phyloP scores from a whole-genome alignment of 768 basidiomycete species.

The Lactarius pseudohatsudake region DNA sequence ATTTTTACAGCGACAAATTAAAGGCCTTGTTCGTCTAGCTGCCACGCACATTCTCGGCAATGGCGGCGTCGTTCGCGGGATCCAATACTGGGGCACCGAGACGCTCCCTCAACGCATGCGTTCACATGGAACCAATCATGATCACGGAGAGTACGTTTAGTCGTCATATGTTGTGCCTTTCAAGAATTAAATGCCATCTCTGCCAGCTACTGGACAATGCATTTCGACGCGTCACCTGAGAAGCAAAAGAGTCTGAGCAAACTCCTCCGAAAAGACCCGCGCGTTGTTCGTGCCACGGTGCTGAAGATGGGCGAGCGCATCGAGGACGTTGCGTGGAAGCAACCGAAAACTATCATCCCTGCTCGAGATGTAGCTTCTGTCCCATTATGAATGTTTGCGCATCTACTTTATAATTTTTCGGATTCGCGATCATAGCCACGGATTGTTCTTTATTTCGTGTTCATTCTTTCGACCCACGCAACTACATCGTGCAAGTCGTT shows the following conservation, averaged over 20 bases:
- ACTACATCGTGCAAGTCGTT: constrained; percentile 39
- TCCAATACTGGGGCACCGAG: constrained; percentile 73
- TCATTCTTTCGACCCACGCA: constrained; percentile 37
- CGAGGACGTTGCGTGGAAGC: constrained; percentile 61
- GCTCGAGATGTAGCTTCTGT: constrained; percentile 20
- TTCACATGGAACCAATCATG: constrained; percentile 54
- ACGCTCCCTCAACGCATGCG: constrained; percentile 75
- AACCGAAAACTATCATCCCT: constrained; percentile 42
- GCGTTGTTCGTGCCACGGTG: constrained; percentile 80
- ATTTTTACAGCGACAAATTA: constrained; percentile 62
- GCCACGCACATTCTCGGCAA: constrained; percentile 68
- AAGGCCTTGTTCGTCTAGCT: constrained; percentile 68
- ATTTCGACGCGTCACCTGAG: constrained; percentile 83
- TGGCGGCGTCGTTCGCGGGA: constrained; percentile 80
- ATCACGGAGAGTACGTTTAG: constrained; percentile 71
- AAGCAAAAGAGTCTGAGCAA: constrained; percentile 62
- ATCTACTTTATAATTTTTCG: neutral
- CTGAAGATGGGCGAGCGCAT: constrained; percentile 74
- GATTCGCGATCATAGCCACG: neutral
- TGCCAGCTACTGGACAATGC: constrained; percentile 83
- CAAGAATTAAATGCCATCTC: constrained; percentile 12
- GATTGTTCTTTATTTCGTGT: neutral
- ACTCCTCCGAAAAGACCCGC: constrained; percentile 74
- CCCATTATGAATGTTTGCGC: neutral
- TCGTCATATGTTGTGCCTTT: neutral